phyloP scores from a whole-genome alignment of 2,329 filamentous ascomycete species.

The Diaporthe sp. region DNA sequence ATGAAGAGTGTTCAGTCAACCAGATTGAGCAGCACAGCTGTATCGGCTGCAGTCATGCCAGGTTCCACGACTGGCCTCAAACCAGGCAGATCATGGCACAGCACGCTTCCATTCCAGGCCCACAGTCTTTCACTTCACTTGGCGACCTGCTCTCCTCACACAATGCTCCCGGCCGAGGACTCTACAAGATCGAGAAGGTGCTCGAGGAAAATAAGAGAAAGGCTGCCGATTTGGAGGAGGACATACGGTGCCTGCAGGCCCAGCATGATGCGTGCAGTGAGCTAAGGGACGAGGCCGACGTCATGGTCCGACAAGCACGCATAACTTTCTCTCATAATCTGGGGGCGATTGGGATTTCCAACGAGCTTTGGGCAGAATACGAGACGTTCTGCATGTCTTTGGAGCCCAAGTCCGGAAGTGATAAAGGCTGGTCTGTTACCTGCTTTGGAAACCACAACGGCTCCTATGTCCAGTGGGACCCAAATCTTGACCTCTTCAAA shows the following conservation, averaged over 20 bases:
- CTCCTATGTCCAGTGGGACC: neutral
- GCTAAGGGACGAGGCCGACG: neutral
- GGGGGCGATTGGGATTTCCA: neutral
- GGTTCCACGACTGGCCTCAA: neutral
- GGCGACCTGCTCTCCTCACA: neutral
- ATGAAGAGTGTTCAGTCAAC: neutral
- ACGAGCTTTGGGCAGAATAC: slow-evolving; percentile 9
- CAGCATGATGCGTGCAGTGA: neutral
- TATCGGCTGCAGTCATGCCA: neutral
- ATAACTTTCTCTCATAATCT: neutral
- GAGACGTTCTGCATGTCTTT: slow-evolving; percentile 21
- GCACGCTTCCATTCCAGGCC: neutral
- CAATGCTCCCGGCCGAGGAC: neutral
- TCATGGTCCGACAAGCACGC: neutral
- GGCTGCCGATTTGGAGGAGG: neutral
- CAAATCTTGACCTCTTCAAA: neutral
- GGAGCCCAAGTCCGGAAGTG: neutral
- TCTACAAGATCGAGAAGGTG: neutral
- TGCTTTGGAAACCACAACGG: slow-evolving; percentile 13
- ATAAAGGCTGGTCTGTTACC: slow-evolving; percentile 13
- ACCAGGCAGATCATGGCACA: neutral
- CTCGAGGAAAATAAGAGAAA: neutral
- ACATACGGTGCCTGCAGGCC: neutral
- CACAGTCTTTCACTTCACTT: neutral
- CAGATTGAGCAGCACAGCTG: neutral